Conservation (phyloP, 2,329 filamentous ascomycete genomes). For the Bipolaris victoriae region DNA sequence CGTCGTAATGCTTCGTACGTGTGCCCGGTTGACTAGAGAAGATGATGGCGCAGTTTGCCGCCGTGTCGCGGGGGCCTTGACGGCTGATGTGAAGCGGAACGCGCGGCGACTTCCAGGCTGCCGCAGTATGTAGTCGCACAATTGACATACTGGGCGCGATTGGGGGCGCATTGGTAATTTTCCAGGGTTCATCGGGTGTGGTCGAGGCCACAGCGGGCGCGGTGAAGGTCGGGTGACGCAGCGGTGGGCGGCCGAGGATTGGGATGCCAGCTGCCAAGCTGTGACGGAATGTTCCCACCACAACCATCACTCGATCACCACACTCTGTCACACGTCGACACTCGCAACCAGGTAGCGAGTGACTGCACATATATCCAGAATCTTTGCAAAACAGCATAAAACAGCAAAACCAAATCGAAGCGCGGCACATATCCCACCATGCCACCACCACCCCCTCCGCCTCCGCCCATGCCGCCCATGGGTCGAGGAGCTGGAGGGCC, state of each 20-base stretch:
- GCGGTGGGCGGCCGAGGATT: slow-evolving; percentile 24
- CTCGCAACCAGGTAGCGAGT: slow-evolving; percentile 26
- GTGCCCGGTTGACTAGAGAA: slow-evolving; percentile 23
- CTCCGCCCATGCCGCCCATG: slow-evolving; percentile 48
- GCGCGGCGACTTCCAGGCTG: slow-evolving; percentile 38
- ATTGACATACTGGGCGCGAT: slow-evolving; percentile 42
- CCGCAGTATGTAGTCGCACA: slow-evolving; percentile 42
- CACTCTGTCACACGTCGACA: slow-evolving; percentile 22
- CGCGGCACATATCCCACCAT: slow-evolving; percentile 8
- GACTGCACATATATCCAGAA: slow-evolving; percentile 7
- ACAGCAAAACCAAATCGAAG: neutral
- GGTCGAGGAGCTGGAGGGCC: slow-evolving; percentile 47
- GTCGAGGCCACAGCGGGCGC: slow-evolving; percentile 11
- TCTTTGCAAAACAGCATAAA: neutral
- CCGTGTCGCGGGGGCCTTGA: slow-evolving; percentile 34
- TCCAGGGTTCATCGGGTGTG: slow-evolving; percentile 37
- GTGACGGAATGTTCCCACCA: slow-evolving; percentile 20
- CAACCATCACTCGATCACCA: slow-evolving; percentile 24
- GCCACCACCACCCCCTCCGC: slow-evolving; percentile 46
- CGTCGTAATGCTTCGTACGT: slow-evolving; percentile 31
- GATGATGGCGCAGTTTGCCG: slow-evolving; percentile 30
- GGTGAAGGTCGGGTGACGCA: slow-evolving; percentile 29
- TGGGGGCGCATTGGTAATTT: slow-evolving; percentile 35
- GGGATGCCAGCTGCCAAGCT: slow-evolving; percentile 7
- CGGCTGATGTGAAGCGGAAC: slow-evolving; percentile 32